Base-by-base conservation (phyloP, 192 early-diverging fungal genomes). In the Obelidium mucronatum region DNA sequence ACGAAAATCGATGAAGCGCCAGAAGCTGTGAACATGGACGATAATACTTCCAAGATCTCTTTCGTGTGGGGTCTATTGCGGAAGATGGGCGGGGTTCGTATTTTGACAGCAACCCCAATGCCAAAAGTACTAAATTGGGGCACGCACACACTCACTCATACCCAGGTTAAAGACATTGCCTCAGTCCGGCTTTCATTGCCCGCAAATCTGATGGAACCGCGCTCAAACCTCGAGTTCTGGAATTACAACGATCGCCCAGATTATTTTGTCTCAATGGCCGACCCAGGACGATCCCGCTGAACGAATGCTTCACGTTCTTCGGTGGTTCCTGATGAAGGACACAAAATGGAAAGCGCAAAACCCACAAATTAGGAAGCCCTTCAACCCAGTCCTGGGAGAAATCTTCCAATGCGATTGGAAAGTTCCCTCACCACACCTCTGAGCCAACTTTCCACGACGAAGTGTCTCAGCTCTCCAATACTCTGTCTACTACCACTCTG, bases 381-480 rank as follows among this genome's bases (percentile, higher is more conserved):
- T 95, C 82, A 97, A 97, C 65, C 95, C 97, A 31, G 89, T 96
- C 28, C 87, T 98, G 36, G 95, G 96, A 54, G 97, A 98, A 80
- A 85, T 92, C 24, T 97, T 97, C 84, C 90, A 91, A n/a, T 94
- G 93, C 58, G 80, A 88, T 68, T 97, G 90, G 86, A 86, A 62
- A 5, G 72, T 80, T n/a, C n/a, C n/a, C n/a, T n/a, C 53, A 40
- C 40, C 6, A 60, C 28, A 24, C 28, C 17, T 17, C 59, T 15
- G 62, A 3, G 0, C 73, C 51, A 40, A 76, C 40, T 24, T 63
- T 77, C 53, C 15, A 17, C n/a, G 4, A 40, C 0, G 67, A n/a
- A n/a, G 17, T 19, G 24, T 56, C 67, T 34, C 28, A 13, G 22
- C 28, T 3, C 15, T 26, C 31, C 71, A 33, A 2, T 22, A 24